Evolutionary conservation across 2,329 filamentous ascomycete genomes (phyloP).

Genomic region (Helotiales sp.): DNA sequence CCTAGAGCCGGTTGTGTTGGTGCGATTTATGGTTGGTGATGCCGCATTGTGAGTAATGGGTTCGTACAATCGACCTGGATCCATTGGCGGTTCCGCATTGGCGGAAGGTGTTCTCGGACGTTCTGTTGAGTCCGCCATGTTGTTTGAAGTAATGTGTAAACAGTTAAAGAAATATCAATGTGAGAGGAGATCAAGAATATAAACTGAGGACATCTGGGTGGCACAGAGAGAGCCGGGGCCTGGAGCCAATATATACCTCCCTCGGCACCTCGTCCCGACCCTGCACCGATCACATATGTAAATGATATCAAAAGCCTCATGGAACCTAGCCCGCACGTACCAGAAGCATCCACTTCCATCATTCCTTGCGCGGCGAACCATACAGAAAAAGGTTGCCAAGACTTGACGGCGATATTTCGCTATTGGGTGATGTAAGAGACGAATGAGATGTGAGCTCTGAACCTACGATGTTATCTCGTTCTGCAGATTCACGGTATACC

Average conservation of each 20-base stretch:
- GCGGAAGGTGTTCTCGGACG: neutral
- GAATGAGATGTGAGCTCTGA: conserved; percentile 5
- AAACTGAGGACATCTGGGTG: neutral
- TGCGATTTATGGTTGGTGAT: conserved; percentile 14
- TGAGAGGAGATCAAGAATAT: neutral
- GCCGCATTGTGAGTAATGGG: conserved; percentile 3
- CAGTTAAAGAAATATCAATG: neutral
- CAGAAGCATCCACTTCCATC: neutral
- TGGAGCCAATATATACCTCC: conserved; percentile 9
- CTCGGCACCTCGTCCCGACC: conserved; percentile 7
- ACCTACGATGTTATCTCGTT: neutral
- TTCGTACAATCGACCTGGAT: conserved; percentile 3
- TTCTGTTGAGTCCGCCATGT: neutral
- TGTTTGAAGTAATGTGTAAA: neutral
- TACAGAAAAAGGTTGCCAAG: conserved; percentile 20
- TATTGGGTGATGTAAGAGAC: conserved; percentile 1
- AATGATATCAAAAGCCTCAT: conserved; percentile 16
- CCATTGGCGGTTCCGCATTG: neutral
- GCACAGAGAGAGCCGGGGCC: neutral
- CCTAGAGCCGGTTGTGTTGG: conserved; percentile 11
- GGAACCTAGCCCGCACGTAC: neutral
- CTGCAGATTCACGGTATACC: neutral
- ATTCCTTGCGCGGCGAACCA: conserved; percentile 11
- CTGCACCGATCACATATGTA: neutral
- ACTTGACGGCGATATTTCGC: conserved; percentile 24